Conservation (phyloP, 371 early-diverging fungal species). For the Apophysomyces variabilis region DNA sequence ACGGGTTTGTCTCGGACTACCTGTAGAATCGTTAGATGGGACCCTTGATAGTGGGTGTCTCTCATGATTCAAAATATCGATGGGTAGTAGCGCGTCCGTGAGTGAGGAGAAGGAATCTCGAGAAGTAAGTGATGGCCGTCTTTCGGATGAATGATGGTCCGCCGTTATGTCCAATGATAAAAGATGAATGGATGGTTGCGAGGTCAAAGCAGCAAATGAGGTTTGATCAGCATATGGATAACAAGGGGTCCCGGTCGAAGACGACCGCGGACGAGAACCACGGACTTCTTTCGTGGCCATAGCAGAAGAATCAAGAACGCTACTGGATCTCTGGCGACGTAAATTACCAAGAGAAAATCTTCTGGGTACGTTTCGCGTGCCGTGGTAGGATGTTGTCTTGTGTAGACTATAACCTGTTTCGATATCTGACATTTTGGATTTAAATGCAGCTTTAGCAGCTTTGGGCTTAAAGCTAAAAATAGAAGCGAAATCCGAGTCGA, state of each 20-base stretch:
- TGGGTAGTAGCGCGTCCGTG: slow-evolving; percentile 15
- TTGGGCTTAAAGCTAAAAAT: slow-evolving; percentile 35
- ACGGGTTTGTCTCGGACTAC: slow-evolving; percentile 23
- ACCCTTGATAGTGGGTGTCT: neutral
- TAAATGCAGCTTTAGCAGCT: slow-evolving; percentile 14
- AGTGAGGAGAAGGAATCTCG: slow-evolving; percentile 10
- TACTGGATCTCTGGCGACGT: slow-evolving; percentile 16
- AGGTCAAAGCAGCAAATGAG: neutral
- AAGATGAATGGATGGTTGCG: slow-evolving; percentile 18
- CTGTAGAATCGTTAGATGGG: neutral
- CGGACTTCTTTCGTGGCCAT: neutral
- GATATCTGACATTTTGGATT: slow-evolving; percentile 9
- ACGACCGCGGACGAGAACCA: slow-evolving; percentile 13
- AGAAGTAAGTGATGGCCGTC: neutral
- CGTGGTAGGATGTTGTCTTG: neutral
- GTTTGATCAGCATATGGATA: slow-evolving; percentile 4
- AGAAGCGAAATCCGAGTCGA: slow-evolving; percentile 35
- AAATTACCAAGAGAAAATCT: slow-evolving; percentile 15
- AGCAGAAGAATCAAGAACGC: slow-evolving; percentile 7
- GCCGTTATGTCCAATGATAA: slow-evolving; percentile 12
- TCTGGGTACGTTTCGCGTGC: slow-evolving; percentile 1
- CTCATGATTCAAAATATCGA: slow-evolving; percentile 11
- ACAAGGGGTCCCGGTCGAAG: neutral
- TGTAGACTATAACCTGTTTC: neutral
- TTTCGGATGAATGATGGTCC: neutral